A percentile compares a stretch with the other conserved stretches of the same genome.
phyloP scores from a whole-genome alignment of 306 rosid genomes.

The Cajanus cajan region DNA sequence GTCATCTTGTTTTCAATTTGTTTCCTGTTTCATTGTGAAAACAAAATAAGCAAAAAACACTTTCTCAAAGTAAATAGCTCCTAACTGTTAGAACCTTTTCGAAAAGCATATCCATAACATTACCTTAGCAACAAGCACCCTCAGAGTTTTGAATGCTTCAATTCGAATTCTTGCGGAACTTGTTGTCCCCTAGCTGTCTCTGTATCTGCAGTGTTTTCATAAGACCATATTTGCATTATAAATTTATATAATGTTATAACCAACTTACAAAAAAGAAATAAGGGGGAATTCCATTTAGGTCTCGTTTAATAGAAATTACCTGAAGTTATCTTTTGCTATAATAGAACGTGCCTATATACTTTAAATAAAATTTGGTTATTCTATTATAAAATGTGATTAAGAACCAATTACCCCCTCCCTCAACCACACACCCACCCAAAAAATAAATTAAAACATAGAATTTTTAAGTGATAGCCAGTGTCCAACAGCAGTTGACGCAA shows the following conservation, averaged over 20 bases:
- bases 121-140: conserved; percentile 90
- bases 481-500: no score
- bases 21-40: no score
- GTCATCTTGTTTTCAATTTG: no score
- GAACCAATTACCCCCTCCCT: not conserved
- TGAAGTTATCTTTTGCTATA: conserved; percentile 4
- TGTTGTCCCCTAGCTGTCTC: conserved; percentile 87
- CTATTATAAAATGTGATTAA: conserved; percentile 1
- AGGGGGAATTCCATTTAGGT: not conserved
- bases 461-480: conserved; percentile 83
- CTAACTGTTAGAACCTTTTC: conserved; percentile 11
- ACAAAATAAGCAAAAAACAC: no score
- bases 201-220: conserved; percentile 75
- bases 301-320: conserved; percentile 19
- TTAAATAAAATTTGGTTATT: not conserved
- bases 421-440: not conserved
- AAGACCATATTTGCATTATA: conserved; percentile 32
- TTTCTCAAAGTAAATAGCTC: no score
- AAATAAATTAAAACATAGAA: not conserved
- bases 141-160: conserved; percentile 72
- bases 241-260: not conserved
- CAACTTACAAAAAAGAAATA: conserved; percentile 23
- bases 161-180: conserved; percentile 72
- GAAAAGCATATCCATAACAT: conserved; percentile 19
- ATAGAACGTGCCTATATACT: conserved; percentile 13